phyloP scores from a whole-genome alignment of 148 eudicot genomes.

The Pharnaceum exiguum region DNA sequence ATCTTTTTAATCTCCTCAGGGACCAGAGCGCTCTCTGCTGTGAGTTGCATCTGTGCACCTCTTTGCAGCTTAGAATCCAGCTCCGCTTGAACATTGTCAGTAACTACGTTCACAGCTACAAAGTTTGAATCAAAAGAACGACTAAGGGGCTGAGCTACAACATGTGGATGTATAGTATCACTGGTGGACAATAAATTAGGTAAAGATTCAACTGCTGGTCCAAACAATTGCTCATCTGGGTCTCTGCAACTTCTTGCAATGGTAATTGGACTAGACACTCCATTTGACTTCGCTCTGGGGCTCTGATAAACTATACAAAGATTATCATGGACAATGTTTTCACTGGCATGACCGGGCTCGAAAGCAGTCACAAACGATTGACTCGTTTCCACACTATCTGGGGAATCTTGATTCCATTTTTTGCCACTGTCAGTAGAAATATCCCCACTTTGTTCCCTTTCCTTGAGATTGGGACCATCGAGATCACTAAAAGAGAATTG shows the following conservation, averaged over 20 bases:
- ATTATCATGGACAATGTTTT: conserved; percentile 21
- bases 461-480: conserved; percentile 32
- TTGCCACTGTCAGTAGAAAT: conserved; percentile 22
- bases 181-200: conserved; percentile 42
- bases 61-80: conserved; percentile 15
- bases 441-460: conserved; percentile 7
- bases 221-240: conserved; percentile 19
- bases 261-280: conserved; percentile 33
- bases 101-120: conserved; percentile 24
- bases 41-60: conserved; percentile 14
- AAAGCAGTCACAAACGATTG: conserved; percentile 5
- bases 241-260: conserved; percentile 23
- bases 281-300: conserved; percentile 19
- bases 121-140: conserved; percentile 46
- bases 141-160: conserved; percentile 22
- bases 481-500: conserved; percentile 57
- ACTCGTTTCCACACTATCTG: conserved; percentile 22
- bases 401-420: conserved; percentile 15
- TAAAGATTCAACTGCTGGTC: conserved; percentile 44
- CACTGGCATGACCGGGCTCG: conserved; percentile 10
- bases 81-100: conserved; percentile 18
- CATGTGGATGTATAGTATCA: conserved; percentile 24
- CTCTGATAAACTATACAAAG: conserved; percentile 13
- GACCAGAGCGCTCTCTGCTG: conserved; percentile 17
- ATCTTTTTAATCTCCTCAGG: conserved; percentile 33